A percentile compares a stretch with the other conserved stretches of the same genome.
phyloP scores from a whole-genome alignment of 2,329 filamentous ascomycete genomes.

The Diaporthe helianthi region DNA sequence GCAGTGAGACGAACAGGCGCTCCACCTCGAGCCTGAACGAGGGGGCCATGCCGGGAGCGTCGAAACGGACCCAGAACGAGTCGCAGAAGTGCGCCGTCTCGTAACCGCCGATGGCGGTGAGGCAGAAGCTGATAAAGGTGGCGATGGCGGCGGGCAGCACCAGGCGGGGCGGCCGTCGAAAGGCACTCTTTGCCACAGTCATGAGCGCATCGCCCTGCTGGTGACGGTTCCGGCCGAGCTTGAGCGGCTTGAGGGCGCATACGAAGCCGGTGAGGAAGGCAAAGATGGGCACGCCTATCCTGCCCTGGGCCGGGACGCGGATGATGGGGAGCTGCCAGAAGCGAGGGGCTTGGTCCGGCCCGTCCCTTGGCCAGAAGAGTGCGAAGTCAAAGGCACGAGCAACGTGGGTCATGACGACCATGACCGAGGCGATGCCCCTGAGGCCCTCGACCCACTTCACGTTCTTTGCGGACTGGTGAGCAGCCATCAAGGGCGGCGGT shows the following conservation, averaged over 20 bases:
- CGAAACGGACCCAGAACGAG: constrained; percentile 58
- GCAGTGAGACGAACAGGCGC: constrained; percentile 52
- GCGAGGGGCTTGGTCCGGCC: constrained; percentile 49
- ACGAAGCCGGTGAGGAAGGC: constrained; percentile 63
- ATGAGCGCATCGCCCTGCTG: constrained; percentile 52
- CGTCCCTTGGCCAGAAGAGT: constrained; percentile 57
- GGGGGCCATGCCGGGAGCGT: constrained; percentile 52
- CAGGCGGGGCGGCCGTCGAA: constrained; percentile 58
- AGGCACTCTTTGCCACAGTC: constrained; percentile 59
- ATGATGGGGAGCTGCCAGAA: constrained; percentile 58
- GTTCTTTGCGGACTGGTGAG: constrained; percentile 36
- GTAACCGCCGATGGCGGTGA: constrained; percentile 57
- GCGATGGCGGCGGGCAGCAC: constrained; percentile 60
- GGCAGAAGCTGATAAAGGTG: constrained; percentile 55
- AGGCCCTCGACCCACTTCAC: constrained; percentile 50
- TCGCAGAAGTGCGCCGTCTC: constrained; percentile 54
- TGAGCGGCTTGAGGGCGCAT: constrained; percentile 61
- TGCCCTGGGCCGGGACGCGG: constrained; percentile 62
- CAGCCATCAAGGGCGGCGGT: constrained; percentile 16
- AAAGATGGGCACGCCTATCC: constrained; percentile 62
- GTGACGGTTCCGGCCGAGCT: constrained; percentile 53
- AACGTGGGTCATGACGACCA: constrained; percentile 60
- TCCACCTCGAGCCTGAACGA: constrained; percentile 52
- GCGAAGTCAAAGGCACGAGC: constrained; percentile 58
- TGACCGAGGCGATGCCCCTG: constrained; percentile 59